Evolutionary conservation across 2,329 filamentous ascomycete species (phyloP).

Genomic region (Stenocarpella maydis): DNA sequence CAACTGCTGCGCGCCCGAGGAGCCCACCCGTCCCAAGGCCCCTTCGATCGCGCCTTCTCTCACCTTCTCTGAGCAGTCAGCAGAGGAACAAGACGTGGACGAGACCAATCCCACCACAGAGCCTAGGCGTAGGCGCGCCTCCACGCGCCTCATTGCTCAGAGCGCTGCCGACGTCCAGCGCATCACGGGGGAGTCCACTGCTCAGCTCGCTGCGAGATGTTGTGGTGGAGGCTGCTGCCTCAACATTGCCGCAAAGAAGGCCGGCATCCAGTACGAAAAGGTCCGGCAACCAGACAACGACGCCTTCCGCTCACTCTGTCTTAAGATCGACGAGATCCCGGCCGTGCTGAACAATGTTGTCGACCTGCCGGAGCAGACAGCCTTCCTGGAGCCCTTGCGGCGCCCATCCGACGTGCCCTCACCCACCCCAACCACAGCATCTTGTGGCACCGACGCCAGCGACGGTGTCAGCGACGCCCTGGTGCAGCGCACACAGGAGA

Average conservation of each 20-base stretch:
- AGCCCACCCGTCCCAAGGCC: constrained; percentile 45
- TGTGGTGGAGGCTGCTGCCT: constrained; percentile 72
- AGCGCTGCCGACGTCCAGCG: constrained; percentile 69
- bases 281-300: constrained; percentile 77
- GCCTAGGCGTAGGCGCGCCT: constrained; percentile 68
- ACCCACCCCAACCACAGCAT: constrained; percentile 59
- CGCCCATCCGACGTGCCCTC: constrained; percentile 49
- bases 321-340: constrained; percentile 79
- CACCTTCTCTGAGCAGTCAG: constrained; percentile 66
- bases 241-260: constrained; percentile 53
- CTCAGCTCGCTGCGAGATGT: constrained; percentile 68
- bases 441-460: constrained; percentile 44
- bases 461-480: constrained; percentile 48
- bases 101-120: constrained; percentile 54
- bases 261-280: constrained; percentile 59
- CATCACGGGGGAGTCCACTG: constrained; percentile 70
- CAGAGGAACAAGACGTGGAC: constrained; percentile 62
- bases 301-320: constrained; percentile 80
- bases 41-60: constrained; percentile 67
- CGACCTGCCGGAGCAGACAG: constrained; percentile 77
- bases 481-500: constrained; percentile 36
- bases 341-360: constrained; percentile 75
- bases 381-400: constrained; percentile 71
- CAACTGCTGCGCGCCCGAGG: constrained; percentile 46
- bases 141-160: constrained; percentile 72